phyloP scores from a whole-genome alignment of 2,329 filamentous ascomycete species.

The Aspergillus hiratsukae region DNA sequence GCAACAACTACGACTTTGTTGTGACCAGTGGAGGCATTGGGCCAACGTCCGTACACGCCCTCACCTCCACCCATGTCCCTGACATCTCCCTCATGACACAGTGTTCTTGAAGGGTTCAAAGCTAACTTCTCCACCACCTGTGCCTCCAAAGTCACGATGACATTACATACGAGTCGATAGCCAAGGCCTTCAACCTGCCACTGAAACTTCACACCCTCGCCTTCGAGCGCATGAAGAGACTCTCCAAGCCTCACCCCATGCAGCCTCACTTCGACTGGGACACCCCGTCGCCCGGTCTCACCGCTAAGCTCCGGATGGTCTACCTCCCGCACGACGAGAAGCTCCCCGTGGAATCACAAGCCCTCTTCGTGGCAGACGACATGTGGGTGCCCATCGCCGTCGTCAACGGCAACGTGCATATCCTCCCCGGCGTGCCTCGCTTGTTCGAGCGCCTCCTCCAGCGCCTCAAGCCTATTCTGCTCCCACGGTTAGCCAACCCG shows the following conservation, averaged over 20 bases:
- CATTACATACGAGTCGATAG: slow-evolving; percentile 93
- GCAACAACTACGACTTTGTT: slow-evolving; percentile 83
- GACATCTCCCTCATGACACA: not conserved
- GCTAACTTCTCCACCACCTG: slow-evolving; percentile 4
- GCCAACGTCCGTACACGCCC: slow-evolving; percentile 64
- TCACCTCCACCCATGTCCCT: not conserved
- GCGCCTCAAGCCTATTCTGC: slow-evolving; percentile 65
- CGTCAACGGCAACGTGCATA: slow-evolving; percentile 90
- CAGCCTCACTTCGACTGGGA: slow-evolving; percentile 82
- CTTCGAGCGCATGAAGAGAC: slow-evolving; percentile 74
- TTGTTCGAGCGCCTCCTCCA: slow-evolving; percentile 78
- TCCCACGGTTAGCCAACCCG: slow-evolving; percentile 70
- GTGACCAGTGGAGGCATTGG: slow-evolving; percentile 95
- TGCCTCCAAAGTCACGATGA: slow-evolving; percentile 73
- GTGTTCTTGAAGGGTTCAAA: not conserved
- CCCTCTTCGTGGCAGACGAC: slow-evolving; percentile 72
- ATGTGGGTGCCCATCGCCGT: slow-evolving; percentile 88
- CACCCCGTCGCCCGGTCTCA: slow-evolving; percentile 68
- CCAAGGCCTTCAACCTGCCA: slow-evolving; percentile 75
- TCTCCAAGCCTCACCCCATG: slow-evolving; percentile 68
- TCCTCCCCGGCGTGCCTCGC: slow-evolving; percentile 82
- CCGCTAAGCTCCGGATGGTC: slow-evolving; percentile 86
- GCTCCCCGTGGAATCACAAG: slow-evolving; percentile 64
- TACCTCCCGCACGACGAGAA: slow-evolving; percentile 71
- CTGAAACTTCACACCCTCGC: slow-evolving; percentile 73